Base-by-base conservation (phyloP, 768 basidiomycete species). In the Kwoniella dendrophila region DNA sequence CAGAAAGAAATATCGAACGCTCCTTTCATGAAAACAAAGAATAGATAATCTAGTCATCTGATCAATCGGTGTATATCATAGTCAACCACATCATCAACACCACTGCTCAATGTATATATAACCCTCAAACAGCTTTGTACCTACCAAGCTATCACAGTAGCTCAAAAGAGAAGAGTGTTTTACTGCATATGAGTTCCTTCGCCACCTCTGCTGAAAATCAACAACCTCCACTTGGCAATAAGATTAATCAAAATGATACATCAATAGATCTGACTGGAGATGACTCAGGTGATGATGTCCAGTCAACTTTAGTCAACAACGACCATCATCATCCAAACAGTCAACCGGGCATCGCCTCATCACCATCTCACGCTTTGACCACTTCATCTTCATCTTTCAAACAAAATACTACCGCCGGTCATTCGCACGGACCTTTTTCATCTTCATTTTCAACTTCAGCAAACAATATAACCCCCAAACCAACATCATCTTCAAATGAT, bases 261-360 rank as follows among this genome's bases (percentile, higher is more conserved):
- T 63, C 61, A 20, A 63, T 63, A 32, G 62, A 63, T 44, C 38
- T 63, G 36, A 63, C 62, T 7, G 62, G 62, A 7, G 61, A 56
- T 22, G 61, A 62, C 44, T 22, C 30, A 20, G 45, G 54, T 32
- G 54, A 60, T 27, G 59, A 22, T 60, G 49, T 30, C 27, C 8
- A 43, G 38, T 24, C 54, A 40, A 18, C 33, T 12, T 27, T 18
- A 33, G 44, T 24, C 11, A 22, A 6, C 27, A 8, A 33, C 1
- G n/a, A 41, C 22, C 52, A 56, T 29, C 29, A 56, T 43, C 38
- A 38, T n/a, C n/a, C 30, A 4, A 8, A 47, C n/a, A 24, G 44
- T 14, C 10, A 47, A 16, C 8, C 20, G 22, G 30, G 30, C 44
- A 50, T 34, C 20, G 34, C 24, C 48, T 34, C 56, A 45, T 27